These are phyloP conservation scores for Chrysanthemum makinoi DNA, from an alignment of 129 eudicot genomes.

Conservation along the genomic window DNA sequence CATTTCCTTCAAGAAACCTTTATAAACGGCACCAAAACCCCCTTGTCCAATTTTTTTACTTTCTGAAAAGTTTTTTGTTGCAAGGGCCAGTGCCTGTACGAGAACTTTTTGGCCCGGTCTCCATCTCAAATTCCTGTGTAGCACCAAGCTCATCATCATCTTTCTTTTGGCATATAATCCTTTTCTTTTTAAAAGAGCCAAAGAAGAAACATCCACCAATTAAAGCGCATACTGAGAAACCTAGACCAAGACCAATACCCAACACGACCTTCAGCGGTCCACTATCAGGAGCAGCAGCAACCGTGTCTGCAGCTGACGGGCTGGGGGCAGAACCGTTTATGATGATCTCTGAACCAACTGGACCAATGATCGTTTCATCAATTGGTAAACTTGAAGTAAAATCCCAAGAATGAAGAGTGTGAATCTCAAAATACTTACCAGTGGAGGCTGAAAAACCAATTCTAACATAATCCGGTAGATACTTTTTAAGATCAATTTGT, in stretches of 20 bases:
- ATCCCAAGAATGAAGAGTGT: slow-evolving; percentile 33
- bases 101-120: slow-evolving; percentile 37
- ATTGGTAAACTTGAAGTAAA: slow-evolving; percentile 22
- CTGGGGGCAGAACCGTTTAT: not conserved
- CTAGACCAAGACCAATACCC: slow-evolving; percentile 18
- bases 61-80: slow-evolving; percentile 44
- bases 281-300: not conserved
- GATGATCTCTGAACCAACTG: slow-evolving; percentile 7
- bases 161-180: not conserved
- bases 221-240: slow-evolving; percentile 5
- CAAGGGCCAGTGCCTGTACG: slow-evolving; percentile 32
- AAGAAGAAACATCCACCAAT: slow-evolving; percentile 17
- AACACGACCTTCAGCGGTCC: not conserved
- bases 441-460: slow-evolving; percentile 38
- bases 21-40: slow-evolving; percentile 24
- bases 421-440: slow-evolving; percentile 17
- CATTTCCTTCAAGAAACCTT: slow-evolving; percentile 19
- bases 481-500: slow-evolving; percentile 30
- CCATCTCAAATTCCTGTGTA: slow-evolving; percentile 27
- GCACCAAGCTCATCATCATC: slow-evolving; percentile 1
- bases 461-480: slow-evolving; percentile 30
- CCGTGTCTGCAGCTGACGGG: slow-evolving; percentile 12
- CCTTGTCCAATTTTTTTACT: slow-evolving; percentile 45
- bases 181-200: slow-evolving; percentile 13
- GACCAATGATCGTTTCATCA: slow-evolving; percentile 12